Evolutionary conservation across 2,329 filamentous ascomycete genomes (phyloP).

Genomic region (Microdochium nivale): DNA sequence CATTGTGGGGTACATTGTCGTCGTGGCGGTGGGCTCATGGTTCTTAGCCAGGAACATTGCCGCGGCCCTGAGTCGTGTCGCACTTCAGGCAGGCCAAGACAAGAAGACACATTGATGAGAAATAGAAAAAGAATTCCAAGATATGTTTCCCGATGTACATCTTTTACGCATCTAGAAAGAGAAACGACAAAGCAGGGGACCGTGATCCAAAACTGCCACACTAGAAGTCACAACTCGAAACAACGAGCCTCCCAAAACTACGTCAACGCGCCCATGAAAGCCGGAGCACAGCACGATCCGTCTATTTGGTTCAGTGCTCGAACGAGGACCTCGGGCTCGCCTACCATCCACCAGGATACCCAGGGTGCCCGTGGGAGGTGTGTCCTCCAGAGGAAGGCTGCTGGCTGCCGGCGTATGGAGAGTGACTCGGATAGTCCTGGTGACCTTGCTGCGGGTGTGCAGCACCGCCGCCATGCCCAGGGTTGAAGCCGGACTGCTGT

Average conservation of each 20-base stretch:
- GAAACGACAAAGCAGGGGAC: slow-evolving; percentile 4
- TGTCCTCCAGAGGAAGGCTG: background rate
- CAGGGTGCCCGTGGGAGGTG: slow-evolving; percentile 12
- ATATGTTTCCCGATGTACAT: background rate
- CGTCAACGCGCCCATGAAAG: background rate
- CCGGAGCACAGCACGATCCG: too few relatives aligned
- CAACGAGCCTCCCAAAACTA: slow-evolving; percentile 2
- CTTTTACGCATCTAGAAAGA: slow-evolving; percentile 10
- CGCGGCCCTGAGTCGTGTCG: slow-evolving; percentile 18
- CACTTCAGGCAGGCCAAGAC: slow-evolving; percentile 13
- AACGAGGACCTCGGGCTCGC: background rate
- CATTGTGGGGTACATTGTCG: slow-evolving; percentile 58
- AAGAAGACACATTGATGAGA: slow-evolving; percentile 29
- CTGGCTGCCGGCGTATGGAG: background rate
- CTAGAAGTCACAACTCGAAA: background rate
- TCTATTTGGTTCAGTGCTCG: background rate
- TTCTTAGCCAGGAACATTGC: slow-evolving; percentile 30
- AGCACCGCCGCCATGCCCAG: background rate
- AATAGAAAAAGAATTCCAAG: background rate
- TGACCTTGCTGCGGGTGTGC: slow-evolving; percentile 15
- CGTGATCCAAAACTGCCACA: background rate
- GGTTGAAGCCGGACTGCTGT: background rate
- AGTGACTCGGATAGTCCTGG: slow-evolving; percentile 5
- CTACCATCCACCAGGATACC: slow-evolving; percentile 24
- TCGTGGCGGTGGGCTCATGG: slow-evolving; percentile 45